Evolutionary conservation across 2,329 filamentous ascomycete species (phyloP).

Genomic region (Nigrograna mackinnonii): DNA sequence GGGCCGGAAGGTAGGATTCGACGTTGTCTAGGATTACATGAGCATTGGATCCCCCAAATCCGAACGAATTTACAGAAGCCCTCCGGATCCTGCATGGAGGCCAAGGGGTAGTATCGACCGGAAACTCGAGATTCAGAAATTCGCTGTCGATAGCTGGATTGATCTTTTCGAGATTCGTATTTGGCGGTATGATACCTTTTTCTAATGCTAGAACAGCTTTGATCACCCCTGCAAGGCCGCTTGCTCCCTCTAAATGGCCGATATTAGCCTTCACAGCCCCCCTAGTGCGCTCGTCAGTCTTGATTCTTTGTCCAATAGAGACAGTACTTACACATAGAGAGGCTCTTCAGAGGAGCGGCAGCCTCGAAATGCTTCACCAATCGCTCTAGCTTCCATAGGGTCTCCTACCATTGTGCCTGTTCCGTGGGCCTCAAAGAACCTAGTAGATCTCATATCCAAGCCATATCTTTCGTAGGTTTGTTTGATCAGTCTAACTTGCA

Average conservation of each 20-base stretch:
- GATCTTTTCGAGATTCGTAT: slow-evolving; percentile 16
- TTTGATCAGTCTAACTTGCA: slow-evolving; percentile 36
- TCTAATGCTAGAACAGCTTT: slow-evolving; percentile 45
- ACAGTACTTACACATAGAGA: slow-evolving; percentile 9
- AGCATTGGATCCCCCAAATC: slow-evolving; percentile 22
- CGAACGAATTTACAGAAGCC: slow-evolving; percentile 19
- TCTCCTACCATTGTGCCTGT: slow-evolving; percentile 58
- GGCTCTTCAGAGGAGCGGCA: slow-evolving; percentile 1
- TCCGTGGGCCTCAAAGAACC: slow-evolving; percentile 48
- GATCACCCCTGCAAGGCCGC: slow-evolving; percentile 40
- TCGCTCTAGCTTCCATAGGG: slow-evolving; percentile 26
- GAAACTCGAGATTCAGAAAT: slow-evolving; percentile 18
- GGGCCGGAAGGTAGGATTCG: neutral
- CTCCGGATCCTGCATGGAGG: slow-evolving; percentile 5
- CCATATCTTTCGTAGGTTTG: slow-evolving; percentile 41
- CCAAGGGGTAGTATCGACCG: slow-evolving; percentile 9
- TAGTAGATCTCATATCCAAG: slow-evolving; percentile 28
- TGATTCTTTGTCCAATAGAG: neutral
- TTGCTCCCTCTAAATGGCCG: slow-evolving; percentile 46
- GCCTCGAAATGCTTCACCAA: slow-evolving; percentile 19
- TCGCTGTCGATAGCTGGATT: slow-evolving; percentile 23
- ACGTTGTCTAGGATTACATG: slow-evolving; percentile 22
- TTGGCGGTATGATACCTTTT: slow-evolving; percentile 33
- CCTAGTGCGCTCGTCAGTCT: neutral
- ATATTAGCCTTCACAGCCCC: slow-evolving; percentile 41